Percentiles rank a stretch among this genome's conserved stretches.
These are phyloP conservation scores for Auricularia sp. DNA, from an alignment of 768 basidiomycete species.

Conservation along the genomic window DNA sequence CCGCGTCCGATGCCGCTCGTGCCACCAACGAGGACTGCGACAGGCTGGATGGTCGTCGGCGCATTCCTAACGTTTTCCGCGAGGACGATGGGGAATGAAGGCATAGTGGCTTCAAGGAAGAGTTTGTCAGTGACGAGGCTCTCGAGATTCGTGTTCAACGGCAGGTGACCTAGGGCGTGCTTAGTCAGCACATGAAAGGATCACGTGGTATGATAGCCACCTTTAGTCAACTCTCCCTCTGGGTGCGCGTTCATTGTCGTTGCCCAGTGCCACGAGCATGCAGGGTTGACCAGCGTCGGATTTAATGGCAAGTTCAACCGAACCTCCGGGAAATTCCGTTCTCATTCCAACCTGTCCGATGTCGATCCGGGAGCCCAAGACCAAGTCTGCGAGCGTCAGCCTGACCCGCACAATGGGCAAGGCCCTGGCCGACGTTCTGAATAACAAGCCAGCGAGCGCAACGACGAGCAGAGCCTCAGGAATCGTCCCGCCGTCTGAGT, in stretches of 20 bases:
- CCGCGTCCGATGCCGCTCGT: conserved; percentile 31
- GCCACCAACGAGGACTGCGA: conserved; percentile 25
- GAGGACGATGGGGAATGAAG: conserved; percentile 20
- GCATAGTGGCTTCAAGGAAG: conserved; percentile 13
- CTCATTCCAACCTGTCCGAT: not conserved
- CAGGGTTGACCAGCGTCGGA: too few relatives aligned
- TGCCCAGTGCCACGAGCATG: too few relatives aligned
- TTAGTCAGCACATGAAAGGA: too few relatives aligned
- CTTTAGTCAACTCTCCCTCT: too few relatives aligned
- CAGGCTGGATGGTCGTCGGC: conserved; percentile 14
- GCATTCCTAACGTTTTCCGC: conserved; percentile 20
- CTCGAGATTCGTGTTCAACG: too few relatives aligned
- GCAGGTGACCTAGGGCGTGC: too few relatives aligned
- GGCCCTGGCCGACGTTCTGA: not conserved
- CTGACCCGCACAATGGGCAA: not conserved
- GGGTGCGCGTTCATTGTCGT: too few relatives aligned
- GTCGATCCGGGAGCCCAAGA: not conserved
- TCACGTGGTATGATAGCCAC: too few relatives aligned
- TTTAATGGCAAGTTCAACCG: too few relatives aligned
- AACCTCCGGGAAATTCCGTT: too few relatives aligned
- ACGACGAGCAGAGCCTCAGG: not conserved
- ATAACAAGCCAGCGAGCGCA: not conserved
- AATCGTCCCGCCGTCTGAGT: not conserved
- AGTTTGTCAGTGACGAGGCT: too few relatives aligned
- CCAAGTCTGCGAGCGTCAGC: not conserved